Percentiles rank a stretch among this genome's conserved stretches.
Conservation (phyloP, 1,139 yeast species). For the Debaryomycetaceae sp. region DNA sequence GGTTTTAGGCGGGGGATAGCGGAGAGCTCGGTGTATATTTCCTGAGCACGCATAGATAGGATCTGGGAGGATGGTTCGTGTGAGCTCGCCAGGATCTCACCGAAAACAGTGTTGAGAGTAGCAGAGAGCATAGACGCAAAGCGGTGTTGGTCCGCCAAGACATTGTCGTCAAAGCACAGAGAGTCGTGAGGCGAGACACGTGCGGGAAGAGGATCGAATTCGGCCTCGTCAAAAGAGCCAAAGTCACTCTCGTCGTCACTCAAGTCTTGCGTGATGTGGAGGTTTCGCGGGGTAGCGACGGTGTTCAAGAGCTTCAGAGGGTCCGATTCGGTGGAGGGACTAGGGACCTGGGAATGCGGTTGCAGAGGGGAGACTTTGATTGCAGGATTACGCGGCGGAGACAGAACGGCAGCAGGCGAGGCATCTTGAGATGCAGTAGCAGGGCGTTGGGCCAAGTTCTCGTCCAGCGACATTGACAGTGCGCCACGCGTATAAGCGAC, state of each 20-base stretch:
- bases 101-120: conserved; percentile 13
- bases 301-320: no score
- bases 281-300: no score
- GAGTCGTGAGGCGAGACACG: not conserved
- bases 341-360: no score
- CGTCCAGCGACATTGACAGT: no score
- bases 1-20: conserved; percentile 35
- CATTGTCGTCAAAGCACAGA: not conserved
- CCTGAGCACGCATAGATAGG: conserved; percentile 14
- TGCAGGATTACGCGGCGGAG: no score
- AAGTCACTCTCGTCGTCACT: conserved; percentile 9
- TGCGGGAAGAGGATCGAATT: conserved; percentile 17
- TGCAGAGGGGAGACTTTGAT: no score
- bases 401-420: no score
- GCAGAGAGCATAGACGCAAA: conserved; percentile 9
- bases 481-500: no score
- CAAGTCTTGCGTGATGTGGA: no score
- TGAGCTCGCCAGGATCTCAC: not conserved
- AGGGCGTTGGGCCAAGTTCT: no score
- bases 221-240: conserved; percentile 30
- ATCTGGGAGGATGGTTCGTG: not conserved
- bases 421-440: no score
- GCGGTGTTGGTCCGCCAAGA: conserved; percentile 6
- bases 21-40: conserved; percentile 24
- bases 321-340: no score